phyloP scores from a whole-genome alignment of 352 stramenopile species.

The Pythium rishiriense region DNA sequence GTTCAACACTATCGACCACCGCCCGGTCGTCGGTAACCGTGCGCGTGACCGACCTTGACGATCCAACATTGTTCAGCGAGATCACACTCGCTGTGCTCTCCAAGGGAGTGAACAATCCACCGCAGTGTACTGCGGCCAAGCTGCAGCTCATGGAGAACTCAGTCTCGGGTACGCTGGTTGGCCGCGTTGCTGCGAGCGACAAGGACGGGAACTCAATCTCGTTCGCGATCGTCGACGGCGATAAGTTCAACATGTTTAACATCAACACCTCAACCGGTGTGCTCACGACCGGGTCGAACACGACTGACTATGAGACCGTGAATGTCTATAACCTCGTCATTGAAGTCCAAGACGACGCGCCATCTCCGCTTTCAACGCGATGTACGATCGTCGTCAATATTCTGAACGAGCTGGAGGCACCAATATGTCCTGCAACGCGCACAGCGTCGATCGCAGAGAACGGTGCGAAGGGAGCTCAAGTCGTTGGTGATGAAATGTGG shows the following conservation, averaged over 20 bases:
- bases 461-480: slow-evolving; percentile 21
- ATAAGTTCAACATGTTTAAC: slow-evolving; percentile 44
- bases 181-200: slow-evolving; percentile 33
- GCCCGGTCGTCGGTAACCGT: slow-evolving; percentile 27
- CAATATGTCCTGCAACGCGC: slow-evolving; percentile 12
- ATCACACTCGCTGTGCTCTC: slow-evolving; percentile 45
- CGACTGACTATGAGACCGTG: slow-evolving; percentile 47
- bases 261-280: slow-evolving; percentile 46
- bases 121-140: slow-evolving; percentile 29
- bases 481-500: slow-evolving; percentile 38
- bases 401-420: slow-evolving; percentile 46
- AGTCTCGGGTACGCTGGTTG: slow-evolving; percentile 29
- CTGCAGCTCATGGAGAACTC: slow-evolving; percentile 53
- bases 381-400: slow-evolving; percentile 43
- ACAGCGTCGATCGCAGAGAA: slow-evolving; percentile 25
- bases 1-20: slow-evolving; percentile 15
- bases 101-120: slow-evolving; percentile 50
- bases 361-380: slow-evolving; percentile 29
- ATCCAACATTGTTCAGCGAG: slow-evolving; percentile 38
- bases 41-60: slow-evolving; percentile 40
- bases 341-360: slow-evolving; percentile 48
- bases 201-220: slow-evolving; percentile 39
- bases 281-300: slow-evolving; percentile 39
- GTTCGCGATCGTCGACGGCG: slow-evolving; percentile 38
- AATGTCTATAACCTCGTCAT: slow-evolving; percentile 38